Base-by-base conservation (phyloP, 2,329 filamentous ascomycete species). In the Biscogniauxia mediterranea region DNA sequence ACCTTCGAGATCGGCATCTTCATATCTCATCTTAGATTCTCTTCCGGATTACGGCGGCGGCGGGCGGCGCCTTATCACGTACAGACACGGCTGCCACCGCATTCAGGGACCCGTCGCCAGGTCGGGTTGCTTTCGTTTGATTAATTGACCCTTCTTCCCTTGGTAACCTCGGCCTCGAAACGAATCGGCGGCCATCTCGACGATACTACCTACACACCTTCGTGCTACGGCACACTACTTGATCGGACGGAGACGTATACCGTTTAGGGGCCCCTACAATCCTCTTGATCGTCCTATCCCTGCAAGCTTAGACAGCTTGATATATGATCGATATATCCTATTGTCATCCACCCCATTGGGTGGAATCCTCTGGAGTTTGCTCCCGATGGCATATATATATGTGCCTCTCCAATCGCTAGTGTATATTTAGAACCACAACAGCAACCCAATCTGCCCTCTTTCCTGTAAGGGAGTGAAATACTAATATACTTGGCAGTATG, bases 71-170 rank as follows among this genome's bases (percentile, higher is more conserved):
- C 38, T 46, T 46, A n/a, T 46, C 38, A 46, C 38, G 17, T 46
- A 46, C 38, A 46, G 38, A 46, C 15, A n/a, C 38, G 38, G 38
- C 38, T 46, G 38, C 38, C 38, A 46, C 38, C 38, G 5, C 38
- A 46, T n/a, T 46, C 17, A 46, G 17, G 38, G 38, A 46, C 38
- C 38, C 38, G 38, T 46, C 38, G 50, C 32, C 26, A 54, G 52
- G 25, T 54, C 32, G 26, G 52, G 52, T 54, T 54, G 32, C 52
- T 54, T 54, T 46, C 52, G 26, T 25, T 54, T 32, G 26, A 54
- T 54, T 54, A 54, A 54, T 54, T 54, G 52, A 54, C 52, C 52
- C 26, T 25, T 32, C 19, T 38, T 20, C 17, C 17, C 11, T 46
- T 46, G 38, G 15, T n/a, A 46, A 46, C 17, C 38, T 17, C 38